Evolutionary conservation across 1,284 basidiomycete genomes (phyloP).

Genomic region (Mycena citricolor): DNA sequence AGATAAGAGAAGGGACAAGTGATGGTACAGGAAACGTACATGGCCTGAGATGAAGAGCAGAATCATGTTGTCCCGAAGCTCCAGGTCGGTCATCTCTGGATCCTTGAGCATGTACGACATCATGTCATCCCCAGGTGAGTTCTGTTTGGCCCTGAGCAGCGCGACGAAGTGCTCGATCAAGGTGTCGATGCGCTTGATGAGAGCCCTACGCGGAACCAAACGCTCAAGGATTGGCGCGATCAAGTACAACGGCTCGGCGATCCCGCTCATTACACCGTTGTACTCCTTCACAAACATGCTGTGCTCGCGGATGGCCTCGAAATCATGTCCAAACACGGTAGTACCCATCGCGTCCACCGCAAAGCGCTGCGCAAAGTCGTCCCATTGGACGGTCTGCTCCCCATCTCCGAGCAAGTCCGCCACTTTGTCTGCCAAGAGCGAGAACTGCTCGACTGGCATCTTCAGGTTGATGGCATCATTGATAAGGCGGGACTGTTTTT

Average conservation of each 20-base stretch:
- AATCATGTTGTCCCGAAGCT: constrained; percentile 35
- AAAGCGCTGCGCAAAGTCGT: constrained; percentile 30
- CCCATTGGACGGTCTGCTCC: constrained; percentile 25
- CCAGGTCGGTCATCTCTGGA: constrained; percentile 27
- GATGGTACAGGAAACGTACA: constrained; percentile 19
- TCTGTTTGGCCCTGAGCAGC: constrained; percentile 28
- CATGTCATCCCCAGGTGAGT: constrained; percentile 33
- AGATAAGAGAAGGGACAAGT: not conserved
- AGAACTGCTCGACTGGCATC: constrained; percentile 31
- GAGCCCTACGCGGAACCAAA: constrained; percentile 27
- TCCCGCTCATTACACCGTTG: constrained; percentile 32
- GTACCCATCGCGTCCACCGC: constrained; percentile 34
- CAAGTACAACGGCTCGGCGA: constrained; percentile 32
- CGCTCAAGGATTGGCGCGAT: constrained; percentile 33
- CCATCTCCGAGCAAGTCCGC: constrained; percentile 27
- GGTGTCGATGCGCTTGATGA: constrained; percentile 27
- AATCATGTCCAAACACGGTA: constrained; percentile 36
- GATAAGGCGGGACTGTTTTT: constrained; percentile 30
- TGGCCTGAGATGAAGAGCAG: constrained; percentile 36
- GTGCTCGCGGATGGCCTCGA: constrained; percentile 32
- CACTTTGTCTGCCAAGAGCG: constrained; percentile 26
- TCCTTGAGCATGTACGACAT: constrained; percentile 35
- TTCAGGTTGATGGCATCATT: constrained; percentile 28
- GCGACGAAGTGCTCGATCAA: constrained; percentile 27
- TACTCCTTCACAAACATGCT: constrained; percentile 33